Base-by-base conservation (phyloP, 257 asterid genomes). In the Forsythia suspensa region DNA sequence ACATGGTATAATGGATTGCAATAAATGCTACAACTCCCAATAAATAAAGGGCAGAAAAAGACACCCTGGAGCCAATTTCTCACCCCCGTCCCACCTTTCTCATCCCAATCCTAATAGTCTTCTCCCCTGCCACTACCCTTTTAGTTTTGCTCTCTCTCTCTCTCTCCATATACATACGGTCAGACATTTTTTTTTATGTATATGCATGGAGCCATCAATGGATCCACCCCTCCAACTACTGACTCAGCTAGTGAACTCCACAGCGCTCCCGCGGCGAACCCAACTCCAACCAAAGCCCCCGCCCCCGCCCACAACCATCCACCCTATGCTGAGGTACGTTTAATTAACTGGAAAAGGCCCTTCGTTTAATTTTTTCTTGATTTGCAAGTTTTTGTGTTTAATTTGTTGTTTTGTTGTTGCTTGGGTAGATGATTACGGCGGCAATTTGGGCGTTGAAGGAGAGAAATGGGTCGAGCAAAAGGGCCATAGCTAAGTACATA, bases 391-490 rank as follows among this genome's bases (percentile, higher is more conserved):
- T 63, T 63, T 10, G 39, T 63, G 70, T 63, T 29, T 29, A 10
- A 21, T 77, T 34, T 55, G 5, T 7, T 18, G 4, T 72, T 40
- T 68, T 77, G 6, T 46, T 52, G 55, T 2, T 57, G 70, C 66
- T 9, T 63, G 16, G 70, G 71, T 86, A 94, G 97, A 91, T 94
- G 97, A 94, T 94, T 43, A 61, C 87, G 68, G 85, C 88, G 4
- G 96, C 98, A 4, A 86, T 94, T 20, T 6, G 89, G 76, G 90
- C 85, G 78, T 70, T 94, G 80, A 89, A 88, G 7, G 97, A 94
- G 80, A 85, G 69, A 1, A 79, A 88, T 18, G 98, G 98, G 44
- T 94, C 97, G 81, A 94, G 97, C 80, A 89, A 80, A 78, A 77
- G 82, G 43, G 97, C 97, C 0, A 91, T 92, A 15, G 88, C 91